These are phyloP conservation scores for Kodamaea derodonti DNA, from an alignment of 1,139 yeast genomes.

Conservation along the genomic window DNA sequence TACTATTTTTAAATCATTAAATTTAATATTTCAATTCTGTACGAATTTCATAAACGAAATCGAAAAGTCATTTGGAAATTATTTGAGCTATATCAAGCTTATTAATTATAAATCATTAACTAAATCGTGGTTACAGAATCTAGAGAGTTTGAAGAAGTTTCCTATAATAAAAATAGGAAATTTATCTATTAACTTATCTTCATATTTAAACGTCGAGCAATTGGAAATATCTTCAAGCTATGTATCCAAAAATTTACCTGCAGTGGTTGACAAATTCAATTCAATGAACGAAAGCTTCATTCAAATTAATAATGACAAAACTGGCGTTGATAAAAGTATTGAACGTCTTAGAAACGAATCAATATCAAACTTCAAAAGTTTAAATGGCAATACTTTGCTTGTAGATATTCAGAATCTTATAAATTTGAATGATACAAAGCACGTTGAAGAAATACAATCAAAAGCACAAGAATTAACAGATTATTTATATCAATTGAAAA, in stretches of 20 bases:
- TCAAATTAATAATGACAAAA: conserved; percentile 25
- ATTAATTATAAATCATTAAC: conserved; percentile 47
- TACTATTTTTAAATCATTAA: conserved; percentile 48
- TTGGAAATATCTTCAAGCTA: conserved; percentile 21
- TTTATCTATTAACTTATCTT: conserved; percentile 17
- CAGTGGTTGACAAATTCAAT: conserved; percentile 35
- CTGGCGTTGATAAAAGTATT: conserved; percentile 28
- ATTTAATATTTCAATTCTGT: conserved; percentile 56
- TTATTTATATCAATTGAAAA: conserved; percentile 14
- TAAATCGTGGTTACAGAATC: conserved; percentile 47
- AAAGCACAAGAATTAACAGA: conserved; percentile 5
- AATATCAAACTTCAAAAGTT: conserved; percentile 25
- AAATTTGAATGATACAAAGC: conserved; percentile 13
- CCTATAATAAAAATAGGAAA: conserved; percentile 21
- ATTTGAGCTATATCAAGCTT: conserved; percentile 43
- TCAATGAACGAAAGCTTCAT: conserved; percentile 30
- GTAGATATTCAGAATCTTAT: conserved; percentile 5
- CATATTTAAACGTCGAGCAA: conserved; percentile 24
- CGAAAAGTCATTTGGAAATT: conserved; percentile 49
- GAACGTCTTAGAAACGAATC: conserved; percentile 36
- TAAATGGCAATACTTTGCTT: conserved; percentile 6
- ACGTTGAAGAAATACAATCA: conserved; percentile 12
- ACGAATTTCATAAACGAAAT: conserved; percentile 47
- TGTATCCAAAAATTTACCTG: conserved; percentile 27
- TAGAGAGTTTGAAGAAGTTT: conserved; percentile 34